These are phyloP conservation scores for Anthracocystis walkeri DNA, from an alignment of 1,284 basidiomycete species.

Conservation along the genomic window DNA sequence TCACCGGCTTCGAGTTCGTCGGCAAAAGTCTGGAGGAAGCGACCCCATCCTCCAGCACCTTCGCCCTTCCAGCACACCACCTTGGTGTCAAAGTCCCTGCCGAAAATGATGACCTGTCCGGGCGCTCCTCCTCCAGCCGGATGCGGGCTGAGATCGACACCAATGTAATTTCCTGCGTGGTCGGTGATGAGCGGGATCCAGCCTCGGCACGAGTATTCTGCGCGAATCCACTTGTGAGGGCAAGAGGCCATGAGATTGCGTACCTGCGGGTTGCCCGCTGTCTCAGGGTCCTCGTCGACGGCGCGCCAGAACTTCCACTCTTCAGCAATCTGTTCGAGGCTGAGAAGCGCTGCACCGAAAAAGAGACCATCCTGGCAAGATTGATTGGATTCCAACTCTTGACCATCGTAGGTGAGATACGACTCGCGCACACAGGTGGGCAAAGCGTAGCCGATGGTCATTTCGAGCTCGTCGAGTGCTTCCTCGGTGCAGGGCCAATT, in stretches of 20 bases:
- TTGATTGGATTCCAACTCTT: slow-evolving; percentile 65
- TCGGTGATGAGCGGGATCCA: slow-evolving; percentile 96
- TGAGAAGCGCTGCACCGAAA: slow-evolving; percentile 65
- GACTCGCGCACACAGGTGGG: slow-evolving; percentile 65
- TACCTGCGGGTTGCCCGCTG: slow-evolving; percentile 61
- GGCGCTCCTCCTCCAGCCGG: slow-evolving; percentile 74
- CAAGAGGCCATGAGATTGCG: slow-evolving; percentile 80
- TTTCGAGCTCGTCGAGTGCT: slow-evolving; percentile 62
- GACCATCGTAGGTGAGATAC: slow-evolving; percentile 64
- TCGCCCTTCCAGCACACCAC: slow-evolving; percentile 82
- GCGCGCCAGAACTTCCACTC: slow-evolving; percentile 68
- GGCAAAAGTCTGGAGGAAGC: slow-evolving; percentile 90
- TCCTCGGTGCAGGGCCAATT: slow-evolving; percentile 65
- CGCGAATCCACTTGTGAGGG: slow-evolving; percentile 89
- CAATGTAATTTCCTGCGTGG: slow-evolving; percentile 94
- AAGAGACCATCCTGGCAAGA: slow-evolving; percentile 68
- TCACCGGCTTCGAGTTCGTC: slow-evolving; percentile 93
- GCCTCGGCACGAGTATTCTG: slow-evolving; percentile 89
- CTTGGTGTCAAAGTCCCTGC: slow-evolving; percentile 97
- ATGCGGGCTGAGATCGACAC: slow-evolving; percentile 90
- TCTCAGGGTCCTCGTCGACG: slow-evolving; percentile 65
- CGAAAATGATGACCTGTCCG: slow-evolving; percentile 97
- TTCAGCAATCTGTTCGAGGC: slow-evolving; percentile 59
- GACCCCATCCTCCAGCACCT: slow-evolving; percentile 90
- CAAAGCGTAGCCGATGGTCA: slow-evolving; percentile 59